Base-by-base conservation (phyloP, 805 yeast genomes). In the Candida ortonii region DNA sequence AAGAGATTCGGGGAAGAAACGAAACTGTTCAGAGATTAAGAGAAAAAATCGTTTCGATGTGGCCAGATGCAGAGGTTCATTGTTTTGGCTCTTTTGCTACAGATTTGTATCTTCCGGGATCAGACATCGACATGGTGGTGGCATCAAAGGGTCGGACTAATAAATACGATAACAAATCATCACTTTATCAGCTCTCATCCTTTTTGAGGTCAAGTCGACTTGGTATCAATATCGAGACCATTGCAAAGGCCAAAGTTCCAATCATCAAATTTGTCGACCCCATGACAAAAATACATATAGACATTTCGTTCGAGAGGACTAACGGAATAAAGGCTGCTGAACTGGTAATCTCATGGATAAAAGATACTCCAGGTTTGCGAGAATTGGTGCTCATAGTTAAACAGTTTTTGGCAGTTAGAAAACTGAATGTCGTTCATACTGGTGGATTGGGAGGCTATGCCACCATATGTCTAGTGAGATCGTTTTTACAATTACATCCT, bases 401-500 rank as follows among this genome's bases (percentile, higher is more conserved):
- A 59, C 96, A 85, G 54, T 90, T 89, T 52, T 67, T 90, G 31
- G 68, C 87, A 20, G 78, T 86, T 2, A 68, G 97, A 50, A 76
- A 71, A 38, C 65, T 89, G 41, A 87, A 88, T 51, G 83, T 85
- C 44, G 97, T 90, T 11, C 94, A 84, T 49, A 79, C 80, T 15
- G 98, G 98, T 33, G 97, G 97, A 0, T 64, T 90, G 5, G 97
- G 98, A 25, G 97, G 97, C 0, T 90, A 82, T 56, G 78, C 96
- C 6, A 84, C 86, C n/a, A 86, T 89, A 27, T 88, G 96, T 50
- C 53, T 93, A 53, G 87, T 84, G 12, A 80, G 79, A 49, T 78
- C 90, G 12, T 88, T 89, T 52, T 60, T 89, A 42, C 73, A 68
- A 46, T 64, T 84, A 43, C 97, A 90, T 56, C 96, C 96, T 11